A percentile compares a stretch with the other conserved stretches of the same genome.
Evolutionary conservation across 768 basidiomycete species (phyloP).

Genomic region (Fistulinella prunicolor): DNA sequence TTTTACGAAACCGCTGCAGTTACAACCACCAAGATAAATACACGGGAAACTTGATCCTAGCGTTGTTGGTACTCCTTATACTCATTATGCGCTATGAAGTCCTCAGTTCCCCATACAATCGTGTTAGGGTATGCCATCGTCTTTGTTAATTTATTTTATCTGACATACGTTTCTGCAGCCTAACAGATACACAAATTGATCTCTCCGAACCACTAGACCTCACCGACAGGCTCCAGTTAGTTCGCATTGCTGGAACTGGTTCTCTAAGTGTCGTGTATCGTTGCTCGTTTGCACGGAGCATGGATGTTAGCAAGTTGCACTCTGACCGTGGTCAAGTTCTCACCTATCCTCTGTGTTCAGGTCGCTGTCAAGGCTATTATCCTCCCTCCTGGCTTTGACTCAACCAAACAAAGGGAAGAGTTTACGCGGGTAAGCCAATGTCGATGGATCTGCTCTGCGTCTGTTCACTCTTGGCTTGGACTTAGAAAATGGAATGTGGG

Average conservation of each 20-base stretch:
- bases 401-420: neutral
- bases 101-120: too few relatives aligned
- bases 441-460: neutral
- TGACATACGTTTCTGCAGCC: too few relatives aligned
- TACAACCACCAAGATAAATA: too few relatives aligned
- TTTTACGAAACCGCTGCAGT: too few relatives aligned
- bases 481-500: constrained; percentile 5
- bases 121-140: too few relatives aligned
- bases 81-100: too few relatives aligned
- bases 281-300: neutral
- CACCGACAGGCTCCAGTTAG: neutral
- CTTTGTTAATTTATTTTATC: too few relatives aligned
- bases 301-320: neutral
- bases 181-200: too few relatives aligned
- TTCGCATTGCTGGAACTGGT: neutral
- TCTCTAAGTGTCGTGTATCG: neutral
- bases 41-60: too few relatives aligned
- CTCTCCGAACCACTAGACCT: neutral
- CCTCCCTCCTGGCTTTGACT: neutral
- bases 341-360: neutral
- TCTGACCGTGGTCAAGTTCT: too few relatives aligned
- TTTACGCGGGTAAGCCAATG: neutral
- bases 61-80: too few relatives aligned
- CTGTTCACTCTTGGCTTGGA: neutral
- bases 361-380: constrained; percentile 5